phyloP scores from a whole-genome alignment of 75 land plant genomes.

The Ceratopteris richardii region DNA sequence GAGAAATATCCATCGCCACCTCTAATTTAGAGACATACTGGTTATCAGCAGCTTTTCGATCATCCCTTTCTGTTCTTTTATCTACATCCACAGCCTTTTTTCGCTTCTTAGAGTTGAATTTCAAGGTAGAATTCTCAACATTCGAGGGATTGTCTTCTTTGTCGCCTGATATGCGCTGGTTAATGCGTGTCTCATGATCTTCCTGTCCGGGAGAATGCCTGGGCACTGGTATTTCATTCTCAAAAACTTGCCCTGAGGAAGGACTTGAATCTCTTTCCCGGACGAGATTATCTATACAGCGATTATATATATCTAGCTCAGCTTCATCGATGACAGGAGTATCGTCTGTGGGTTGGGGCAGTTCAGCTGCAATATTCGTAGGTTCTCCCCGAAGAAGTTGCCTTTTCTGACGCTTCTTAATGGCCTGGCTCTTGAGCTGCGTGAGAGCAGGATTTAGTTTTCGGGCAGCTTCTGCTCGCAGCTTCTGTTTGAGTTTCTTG shows the following conservation, averaged over 20 bases:
- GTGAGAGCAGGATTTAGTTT: neutral
- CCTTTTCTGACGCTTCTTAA: neutral
- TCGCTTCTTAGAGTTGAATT: too few relatives aligned
- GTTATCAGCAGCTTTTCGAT: too few relatives aligned
- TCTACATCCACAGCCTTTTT: too few relatives aligned
- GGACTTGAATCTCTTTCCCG: neutral
- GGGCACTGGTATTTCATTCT: conserved; percentile 9
- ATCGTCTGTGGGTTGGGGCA: neutral
- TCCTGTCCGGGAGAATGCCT: too few relatives aligned
- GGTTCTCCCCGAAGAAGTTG: too few relatives aligned
- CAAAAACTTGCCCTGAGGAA: neutral
- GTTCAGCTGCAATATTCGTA: neutral
- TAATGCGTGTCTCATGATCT: too few relatives aligned
- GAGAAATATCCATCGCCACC: too few relatives aligned
- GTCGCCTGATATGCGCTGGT: too few relatives aligned
- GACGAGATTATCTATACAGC: neutral
- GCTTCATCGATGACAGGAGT: neutral
- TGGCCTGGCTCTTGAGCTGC: neutral
- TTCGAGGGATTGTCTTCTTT: too few relatives aligned
- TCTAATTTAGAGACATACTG: too few relatives aligned
- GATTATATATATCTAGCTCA: conserved; percentile 6
- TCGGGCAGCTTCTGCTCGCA: conserved; percentile 21
- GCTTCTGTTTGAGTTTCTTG: conserved; percentile 71
- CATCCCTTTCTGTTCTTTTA: too few relatives aligned
- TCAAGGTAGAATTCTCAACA: too few relatives aligned